Conservation (phyloP, 176 grass and related monocot genomes). For the Ananas comosus region DNA sequence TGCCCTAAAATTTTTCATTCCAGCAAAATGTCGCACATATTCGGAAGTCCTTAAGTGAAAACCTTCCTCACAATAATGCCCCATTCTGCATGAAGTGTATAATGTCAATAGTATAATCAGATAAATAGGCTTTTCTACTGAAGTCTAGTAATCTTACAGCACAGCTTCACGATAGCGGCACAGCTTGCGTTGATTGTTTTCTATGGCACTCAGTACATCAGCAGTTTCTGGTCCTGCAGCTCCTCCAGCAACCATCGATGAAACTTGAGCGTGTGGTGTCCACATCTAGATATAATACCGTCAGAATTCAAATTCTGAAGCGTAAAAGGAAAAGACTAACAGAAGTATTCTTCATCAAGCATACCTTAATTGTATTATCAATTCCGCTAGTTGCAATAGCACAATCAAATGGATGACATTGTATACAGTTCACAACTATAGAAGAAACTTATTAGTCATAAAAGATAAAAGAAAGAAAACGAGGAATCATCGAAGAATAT, state of each 20-base stretch:
- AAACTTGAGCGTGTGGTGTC: constrained; percentile 62
- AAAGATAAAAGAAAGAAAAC: constrained; percentile 17
- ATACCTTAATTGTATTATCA: constrained; percentile 92
- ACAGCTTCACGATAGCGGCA: constrained; percentile 56
- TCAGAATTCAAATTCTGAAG: constrained; percentile 5
- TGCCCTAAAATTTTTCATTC: too few species aligned
- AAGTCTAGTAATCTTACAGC: constrained; percentile 39
- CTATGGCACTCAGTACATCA: constrained; percentile 69
- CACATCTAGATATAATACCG: constrained; percentile 45
- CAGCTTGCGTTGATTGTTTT: constrained; percentile 79
- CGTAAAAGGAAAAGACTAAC: neutral
- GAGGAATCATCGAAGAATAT: neutral
- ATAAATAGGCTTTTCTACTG: neutral
- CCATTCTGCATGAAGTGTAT: too few species aligned
- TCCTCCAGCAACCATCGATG: constrained; percentile 54
- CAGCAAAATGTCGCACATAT: too few species aligned
- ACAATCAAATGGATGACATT: constrained; percentile 90
- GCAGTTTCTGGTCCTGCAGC: constrained; percentile 41
- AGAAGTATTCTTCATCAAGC: neutral
- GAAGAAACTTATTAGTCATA: constrained; percentile 10
- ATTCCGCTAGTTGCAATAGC: constrained; percentile 90
- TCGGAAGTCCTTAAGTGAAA: too few species aligned
- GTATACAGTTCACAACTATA: constrained; percentile 97
- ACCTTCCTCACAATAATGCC: too few species aligned
- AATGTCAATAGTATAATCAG: neutral